These are phyloP conservation scores for Fusarium nelsonii DNA, from an alignment of 2,329 filamentous ascomycete genomes.

Conservation along the genomic window DNA sequence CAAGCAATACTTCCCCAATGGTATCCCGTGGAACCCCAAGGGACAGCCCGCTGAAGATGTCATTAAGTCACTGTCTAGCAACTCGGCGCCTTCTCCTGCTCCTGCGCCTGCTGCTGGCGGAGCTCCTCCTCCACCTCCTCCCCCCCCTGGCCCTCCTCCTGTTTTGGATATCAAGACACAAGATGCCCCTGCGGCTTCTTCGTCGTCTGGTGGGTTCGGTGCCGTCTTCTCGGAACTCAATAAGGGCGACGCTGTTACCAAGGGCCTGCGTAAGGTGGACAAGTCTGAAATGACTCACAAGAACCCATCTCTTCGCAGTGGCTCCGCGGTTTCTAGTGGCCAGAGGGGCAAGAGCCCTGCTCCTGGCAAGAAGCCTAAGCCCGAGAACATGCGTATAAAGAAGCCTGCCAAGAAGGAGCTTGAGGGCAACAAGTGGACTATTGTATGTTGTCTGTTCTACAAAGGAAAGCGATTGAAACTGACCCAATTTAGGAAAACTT, in stretches of 20 bases:
- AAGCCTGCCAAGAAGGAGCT: conserved; percentile 84
- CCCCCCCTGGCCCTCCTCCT: conserved; percentile 76
- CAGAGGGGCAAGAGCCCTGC: conserved; percentile 83
- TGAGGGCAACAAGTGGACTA: conserved; percentile 92
- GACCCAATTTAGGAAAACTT: conserved; percentile 79
- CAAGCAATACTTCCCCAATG: conserved; percentile 82
- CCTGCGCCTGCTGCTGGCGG: conserved; percentile 67
- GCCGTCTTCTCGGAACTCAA: conserved; percentile 95
- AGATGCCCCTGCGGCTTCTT: conserved; percentile 47
- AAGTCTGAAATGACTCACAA: conserved; percentile 98
- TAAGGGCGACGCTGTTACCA: conserved; percentile 87
- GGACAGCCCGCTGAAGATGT: conserved; percentile 79
- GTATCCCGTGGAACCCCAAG: conserved; percentile 87
- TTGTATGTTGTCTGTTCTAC: conserved; percentile 65
- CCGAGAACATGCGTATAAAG: conserved; percentile 85
- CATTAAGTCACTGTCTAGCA: conserved; percentile 64
- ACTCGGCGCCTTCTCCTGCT: conserved; percentile 57
- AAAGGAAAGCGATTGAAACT: conserved; percentile 9
- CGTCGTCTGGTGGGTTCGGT: conserved; percentile 77
- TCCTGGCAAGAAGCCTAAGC: conserved; percentile 88
- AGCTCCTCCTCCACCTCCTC: conserved; percentile 58
- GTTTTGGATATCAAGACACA: conserved; percentile 70
- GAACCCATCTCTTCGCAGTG: conserved; percentile 86
- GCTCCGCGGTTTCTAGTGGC: conserved; percentile 75
- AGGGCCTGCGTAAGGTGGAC: conserved; percentile 92